Evolutionary conservation across 345 rosid genomes (phyloP).

Genomic region (Psidium guajava): DNA sequence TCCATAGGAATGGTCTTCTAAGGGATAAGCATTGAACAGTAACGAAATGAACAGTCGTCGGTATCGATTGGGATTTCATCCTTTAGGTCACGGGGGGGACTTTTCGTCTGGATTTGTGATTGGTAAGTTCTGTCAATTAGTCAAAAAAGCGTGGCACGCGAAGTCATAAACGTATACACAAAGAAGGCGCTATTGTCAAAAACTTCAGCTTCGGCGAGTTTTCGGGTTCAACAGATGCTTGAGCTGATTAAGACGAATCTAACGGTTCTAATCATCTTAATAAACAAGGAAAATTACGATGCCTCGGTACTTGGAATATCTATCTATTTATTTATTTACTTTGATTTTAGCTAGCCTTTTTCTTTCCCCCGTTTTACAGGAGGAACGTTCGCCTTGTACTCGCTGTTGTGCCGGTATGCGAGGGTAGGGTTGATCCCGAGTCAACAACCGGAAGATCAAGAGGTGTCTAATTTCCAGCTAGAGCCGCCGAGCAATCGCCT

Average conservation of each 20-base stretch:
- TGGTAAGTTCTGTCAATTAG: background rate
- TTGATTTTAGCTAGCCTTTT: background rate
- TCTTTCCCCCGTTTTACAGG: slow-evolving; percentile 1
- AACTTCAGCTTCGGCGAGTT: background rate
- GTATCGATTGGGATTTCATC: background rate
- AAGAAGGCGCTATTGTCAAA: background rate
- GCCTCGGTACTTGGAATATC: background rate
- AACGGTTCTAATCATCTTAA: background rate
- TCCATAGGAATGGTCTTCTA: background rate
- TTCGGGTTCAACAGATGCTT: background rate
- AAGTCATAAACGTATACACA: background rate
- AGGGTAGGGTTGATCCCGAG: slow-evolving; percentile 36
- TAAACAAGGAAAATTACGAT: background rate
- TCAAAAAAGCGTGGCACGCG: background rate
- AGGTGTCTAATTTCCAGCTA: slow-evolving; percentile 20
- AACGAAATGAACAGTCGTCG: background rate
- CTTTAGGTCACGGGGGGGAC: background rate
- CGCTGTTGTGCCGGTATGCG: slow-evolving; percentile 36
- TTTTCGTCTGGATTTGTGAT: background rate
- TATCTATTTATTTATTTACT: background rate
- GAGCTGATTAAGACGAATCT: background rate
- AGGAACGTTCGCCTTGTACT: slow-evolving; percentile 49
- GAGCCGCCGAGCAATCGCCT: slow-evolving; percentile 18
- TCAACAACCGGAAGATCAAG: slow-evolving; percentile 28
- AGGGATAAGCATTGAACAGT: background rate